Conservation (phyloP, 345 rosid genomes). For the Nephelium lappaceum region DNA sequence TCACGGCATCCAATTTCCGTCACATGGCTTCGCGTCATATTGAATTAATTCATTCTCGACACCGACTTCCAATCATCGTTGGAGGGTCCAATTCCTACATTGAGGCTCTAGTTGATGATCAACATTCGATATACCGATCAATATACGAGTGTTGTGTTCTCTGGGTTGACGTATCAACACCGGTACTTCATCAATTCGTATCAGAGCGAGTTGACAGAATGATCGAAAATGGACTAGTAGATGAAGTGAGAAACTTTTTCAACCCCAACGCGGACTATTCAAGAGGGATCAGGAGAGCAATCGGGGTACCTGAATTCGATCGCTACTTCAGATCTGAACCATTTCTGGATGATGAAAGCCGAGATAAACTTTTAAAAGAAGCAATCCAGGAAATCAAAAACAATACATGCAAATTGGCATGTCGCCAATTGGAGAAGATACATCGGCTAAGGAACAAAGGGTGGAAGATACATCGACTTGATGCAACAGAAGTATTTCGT, state of each 20-base stretch:
- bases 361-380: slow-evolving; percentile 36
- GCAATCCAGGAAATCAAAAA: slow-evolving; percentile 59
- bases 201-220: slow-evolving; percentile 72
- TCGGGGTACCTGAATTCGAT: slow-evolving; percentile 81
- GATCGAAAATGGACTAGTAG: slow-evolving; percentile 68
- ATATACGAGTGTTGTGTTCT: slow-evolving; percentile 65
- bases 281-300: slow-evolving; percentile 56
- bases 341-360: slow-evolving; percentile 27
- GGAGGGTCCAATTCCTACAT: slow-evolving; percentile 88
- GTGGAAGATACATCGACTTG: slow-evolving; percentile 70
- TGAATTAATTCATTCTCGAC: slow-evolving; percentile 48
- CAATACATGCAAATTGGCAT: slow-evolving; percentile 55
- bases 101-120: slow-evolving; percentile 54
- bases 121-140: slow-evolving; percentile 35
- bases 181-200: slow-evolving; percentile 47
- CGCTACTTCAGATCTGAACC: slow-evolving; percentile 47
- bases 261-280: slow-evolving; percentile 40
- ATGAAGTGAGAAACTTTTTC: slow-evolving; percentile 60
- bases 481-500: slow-evolving; percentile 64
- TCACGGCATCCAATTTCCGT: slow-evolving; percentile 54
- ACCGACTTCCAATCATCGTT: slow-evolving; percentile 64
- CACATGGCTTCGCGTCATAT: slow-evolving; percentile 43
- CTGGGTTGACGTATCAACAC: slow-evolving; percentile 73
- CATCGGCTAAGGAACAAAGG: slow-evolving; percentile 49
- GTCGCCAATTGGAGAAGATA: slow-evolving; percentile 71